Base-by-base conservation (phyloP, 148 eudicot genomes). In the Vaccinium vitisidaea region DNA sequence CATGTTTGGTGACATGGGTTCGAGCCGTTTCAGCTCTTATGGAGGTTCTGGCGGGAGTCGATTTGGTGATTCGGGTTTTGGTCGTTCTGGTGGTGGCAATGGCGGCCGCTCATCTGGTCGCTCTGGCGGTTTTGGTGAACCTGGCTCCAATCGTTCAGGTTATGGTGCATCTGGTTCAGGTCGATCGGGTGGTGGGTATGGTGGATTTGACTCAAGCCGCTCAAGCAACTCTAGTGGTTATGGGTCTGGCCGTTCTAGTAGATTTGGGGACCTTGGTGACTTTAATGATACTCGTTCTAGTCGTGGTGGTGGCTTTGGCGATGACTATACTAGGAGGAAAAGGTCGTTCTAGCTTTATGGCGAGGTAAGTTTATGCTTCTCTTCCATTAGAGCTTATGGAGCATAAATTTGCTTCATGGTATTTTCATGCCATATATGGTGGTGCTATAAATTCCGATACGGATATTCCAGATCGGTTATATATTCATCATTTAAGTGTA, bases 271-370 rank as follows among this genome's bases (percentile, higher is more conserved):
- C 81, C 19, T 43, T 6, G 83, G 88, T 10, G 80, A 86, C 54
- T 90, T 84, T 48, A 87, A 83, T 16, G 82, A 75, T 52, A 32
- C 90, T 69, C 81, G 83, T 75, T 71, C 93, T 14, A 83, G 85
- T 83, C 86, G 86, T 27, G 90, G 92, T 71, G 80, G 87, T 71
- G 80, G 87, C 86, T 92, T 90, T 83, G 91, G 87, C 14, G 93
- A 87, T 61, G 89, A 87, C 56, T 55, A 30, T 77, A 79, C 69
- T 6, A 67, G 91, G 71, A 89, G 78, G 79, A 89, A 75, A 78
- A 65, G 25, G 71, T 71, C 75, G 21, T 88, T 84, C 86, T 88
- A 79, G 74, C 27, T 65, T 83, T 75, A 15, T 76, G 39, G 82
- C 4, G 67, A 81, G 81, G 87, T 85, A 81, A 81, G 80, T 19